Evolutionary conservation across 495 filamentous ascomycete genomes (phyloP), one percentile per base, ranked within the genome.

Genomic region (Podospora comata): DNA sequence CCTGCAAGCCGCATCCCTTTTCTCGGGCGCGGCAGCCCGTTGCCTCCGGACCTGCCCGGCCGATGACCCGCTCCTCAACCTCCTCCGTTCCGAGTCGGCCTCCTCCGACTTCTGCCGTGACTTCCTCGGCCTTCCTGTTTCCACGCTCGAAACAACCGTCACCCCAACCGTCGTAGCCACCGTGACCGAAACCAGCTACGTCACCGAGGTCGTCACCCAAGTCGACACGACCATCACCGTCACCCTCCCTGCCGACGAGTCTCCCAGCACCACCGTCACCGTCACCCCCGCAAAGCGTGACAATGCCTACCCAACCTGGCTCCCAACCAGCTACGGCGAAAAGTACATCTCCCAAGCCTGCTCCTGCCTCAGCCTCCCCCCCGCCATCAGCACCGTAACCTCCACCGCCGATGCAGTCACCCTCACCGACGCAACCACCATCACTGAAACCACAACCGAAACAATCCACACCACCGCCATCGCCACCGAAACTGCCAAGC

Each of bases 331-430:
- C 11, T 68, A 68, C 30, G n/a, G n/a, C 20, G 18, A 39, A 11
- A n/a, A 15, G 5, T 60, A 62, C 34, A 55, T 68, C n/a, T 68
- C 67, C 18, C 59, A 62, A 56, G 67, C 67, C 55, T 68, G 67
- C 62, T 20, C 20, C 28, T 68, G 67, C 62, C 67, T 68, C 60
- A 57, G 67, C 28, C 19, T 68, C 9, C 28, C 67, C 54, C 67
- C 44, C 5, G 27, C 67, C 18, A 55, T 60, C 3, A 34, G 55
- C 28, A 68, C 67, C 16, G 39, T 55, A 11, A 68, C 67, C n/a
- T 28, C 28, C 1, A 64, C 71, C 20, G 65, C 65, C 54, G 60
- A 68, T 28, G 16, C 20, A 26, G 58, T 60, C 13, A 60, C 62
- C 9, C 28, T 26, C 2, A 68, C 30, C 30, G 30, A 32, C 4